Evolutionary conservation across 805 yeast genomes (phyloP).

Genomic region (Suhomyces prunicola): DNA sequence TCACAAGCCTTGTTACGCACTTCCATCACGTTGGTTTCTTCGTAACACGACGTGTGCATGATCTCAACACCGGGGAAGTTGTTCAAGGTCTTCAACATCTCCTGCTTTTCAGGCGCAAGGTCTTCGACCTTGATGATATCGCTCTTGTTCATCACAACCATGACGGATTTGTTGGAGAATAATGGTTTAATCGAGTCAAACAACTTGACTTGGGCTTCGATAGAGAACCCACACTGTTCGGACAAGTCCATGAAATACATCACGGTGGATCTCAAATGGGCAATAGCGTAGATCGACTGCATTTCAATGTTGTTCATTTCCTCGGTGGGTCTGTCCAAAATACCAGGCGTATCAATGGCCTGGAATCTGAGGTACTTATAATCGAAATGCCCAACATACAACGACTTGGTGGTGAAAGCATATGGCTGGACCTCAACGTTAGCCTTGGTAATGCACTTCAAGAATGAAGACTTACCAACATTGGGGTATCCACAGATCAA

Average conservation of each 20-base stretch:
- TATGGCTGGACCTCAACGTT: constrained; percentile 99
- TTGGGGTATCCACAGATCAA: constrained; percentile 98
- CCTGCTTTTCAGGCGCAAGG: constrained; percentile 71
- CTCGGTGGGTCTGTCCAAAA: constrained; percentile 96
- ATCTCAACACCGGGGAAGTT: constrained; percentile 82
- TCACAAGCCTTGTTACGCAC: constrained; percentile 98
- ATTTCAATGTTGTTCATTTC: constrained; percentile 99
- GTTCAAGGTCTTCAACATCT: constrained; percentile 60
- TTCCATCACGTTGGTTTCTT: constrained; percentile 91
- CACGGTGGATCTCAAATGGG: constrained; percentile 95
- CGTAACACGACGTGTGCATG: constrained; percentile 88
- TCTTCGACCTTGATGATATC: constrained; percentile 88
- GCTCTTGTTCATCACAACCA: constrained; percentile 93
- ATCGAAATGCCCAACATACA: constrained; percentile 98
- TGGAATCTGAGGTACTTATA: constrained; percentile 96
- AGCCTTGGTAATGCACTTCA: constrained; percentile 91
- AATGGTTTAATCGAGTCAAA: constrained; percentile 96
- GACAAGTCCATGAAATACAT: constrained; percentile 97
- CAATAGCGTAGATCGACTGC: constrained; percentile 99
- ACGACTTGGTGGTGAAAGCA: constrained; percentile 96
- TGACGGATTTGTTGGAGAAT: constrained; percentile 93
- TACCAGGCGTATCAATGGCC: constrained; percentile 99
- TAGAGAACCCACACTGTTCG: constrained; percentile 98
- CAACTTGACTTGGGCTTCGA: constrained; percentile 95
- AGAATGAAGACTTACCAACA: constrained; percentile 96